phyloP scores from a whole-genome alignment of 768 basidiomycete genomes.

The Lactarius hatsudake region DNA sequence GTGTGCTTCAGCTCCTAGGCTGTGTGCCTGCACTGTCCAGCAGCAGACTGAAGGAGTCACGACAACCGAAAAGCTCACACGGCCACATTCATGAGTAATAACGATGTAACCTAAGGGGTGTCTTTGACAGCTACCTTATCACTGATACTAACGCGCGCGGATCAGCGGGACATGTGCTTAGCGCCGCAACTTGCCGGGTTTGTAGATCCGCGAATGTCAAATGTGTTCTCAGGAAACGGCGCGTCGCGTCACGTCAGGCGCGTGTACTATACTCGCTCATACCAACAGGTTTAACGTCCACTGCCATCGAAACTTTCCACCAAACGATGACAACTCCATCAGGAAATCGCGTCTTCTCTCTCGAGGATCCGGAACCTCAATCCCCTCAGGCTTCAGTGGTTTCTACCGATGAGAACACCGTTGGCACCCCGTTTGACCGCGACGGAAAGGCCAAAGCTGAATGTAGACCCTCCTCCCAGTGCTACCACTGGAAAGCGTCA shows the following conservation, averaged over 20 bases:
- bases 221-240: background rate
- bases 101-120: background rate
- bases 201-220: constrained; percentile 21
- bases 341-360: constrained; percentile 32
- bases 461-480: constrained; percentile 3
- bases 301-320: background rate
- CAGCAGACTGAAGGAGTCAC: background rate
- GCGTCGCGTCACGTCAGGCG: constrained; percentile 13
- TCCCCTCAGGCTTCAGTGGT: constrained; percentile 11
- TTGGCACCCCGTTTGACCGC: background rate
- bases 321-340: constrained; percentile 8
- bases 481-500: constrained; percentile 46
- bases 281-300: constrained; percentile 6
- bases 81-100: background rate
- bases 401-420: constrained; percentile 7
- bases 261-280: constrained; percentile 1
- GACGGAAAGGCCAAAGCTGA: constrained; percentile 13
- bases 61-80: background rate
- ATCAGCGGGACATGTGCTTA: background rate
- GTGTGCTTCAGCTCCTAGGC: background rate
- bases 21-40: background rate
- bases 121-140: background rate
- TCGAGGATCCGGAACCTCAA: constrained; percentile 35
- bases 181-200: constrained; percentile 14
- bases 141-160: background rate